Evolutionary conservation across 306 rosid genomes (phyloP).

Genomic region (Trichosanthes cucumerina): DNA sequence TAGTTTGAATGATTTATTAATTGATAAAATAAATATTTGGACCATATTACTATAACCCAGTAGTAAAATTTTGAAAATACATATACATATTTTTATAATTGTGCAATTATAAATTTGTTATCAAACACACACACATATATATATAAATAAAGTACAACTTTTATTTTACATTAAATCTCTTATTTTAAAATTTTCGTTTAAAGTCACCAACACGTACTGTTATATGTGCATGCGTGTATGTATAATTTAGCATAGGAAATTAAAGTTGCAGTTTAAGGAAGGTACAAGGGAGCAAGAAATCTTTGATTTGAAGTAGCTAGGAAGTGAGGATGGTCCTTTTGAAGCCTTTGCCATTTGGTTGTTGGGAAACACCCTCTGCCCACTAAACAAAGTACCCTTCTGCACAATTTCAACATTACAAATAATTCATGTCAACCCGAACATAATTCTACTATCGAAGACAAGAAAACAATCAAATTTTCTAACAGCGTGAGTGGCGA

Average conservation of each 20-base stretch:
- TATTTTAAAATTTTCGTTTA: too few species aligned
- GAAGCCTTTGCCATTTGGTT: slow-evolving; percentile 21
- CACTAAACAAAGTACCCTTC: slow-evolving; percentile 30
- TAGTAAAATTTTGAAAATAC: neutral
- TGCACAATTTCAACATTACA: slow-evolving; percentile 9
- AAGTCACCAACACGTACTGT: too few species aligned
- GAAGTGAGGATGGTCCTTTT: slow-evolving; percentile 15
- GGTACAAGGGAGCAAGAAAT: slow-evolving; percentile 36
- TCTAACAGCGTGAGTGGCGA: neutral
- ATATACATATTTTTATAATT: neutral
- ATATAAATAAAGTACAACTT: too few species aligned
- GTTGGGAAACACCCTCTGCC: slow-evolving; percentile 25
- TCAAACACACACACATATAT: too few species aligned
- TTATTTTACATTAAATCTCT: neutral
- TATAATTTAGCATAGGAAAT: neutral
- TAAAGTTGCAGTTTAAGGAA: neutral
- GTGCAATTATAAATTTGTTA: neutral
- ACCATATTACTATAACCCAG: neutral
- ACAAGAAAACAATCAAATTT: neutral
- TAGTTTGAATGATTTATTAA: neutral
- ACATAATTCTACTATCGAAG: neutral
- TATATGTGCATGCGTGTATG: neutral
- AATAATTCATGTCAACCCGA: neutral
- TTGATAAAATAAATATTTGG: neutral
- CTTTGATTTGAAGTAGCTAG: slow-evolving; percentile 21